A percentile compares a stretch with the other conserved stretches of the same genome.
These are phyloP conservation scores for Primulina tabacum DNA, from an alignment of 257 asterid genomes.

Conservation along the genomic window DNA sequence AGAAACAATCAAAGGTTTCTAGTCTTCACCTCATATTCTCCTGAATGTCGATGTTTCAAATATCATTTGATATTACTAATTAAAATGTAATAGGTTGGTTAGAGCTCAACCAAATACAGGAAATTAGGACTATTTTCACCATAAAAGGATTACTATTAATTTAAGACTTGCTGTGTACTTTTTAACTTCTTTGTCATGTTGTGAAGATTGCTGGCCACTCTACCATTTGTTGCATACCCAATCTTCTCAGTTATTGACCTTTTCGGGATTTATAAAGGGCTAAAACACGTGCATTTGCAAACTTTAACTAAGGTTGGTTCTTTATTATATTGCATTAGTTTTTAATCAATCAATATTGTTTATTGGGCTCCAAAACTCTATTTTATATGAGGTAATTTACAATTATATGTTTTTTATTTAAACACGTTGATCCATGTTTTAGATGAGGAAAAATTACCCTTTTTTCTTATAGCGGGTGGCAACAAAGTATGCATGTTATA, in stretches of 20 bases:
- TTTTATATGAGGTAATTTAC: not conserved
- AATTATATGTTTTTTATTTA: not conserved
- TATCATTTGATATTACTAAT: not conserved
- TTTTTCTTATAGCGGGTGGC: not conserved
- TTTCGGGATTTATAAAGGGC: slow-evolving; percentile 82
- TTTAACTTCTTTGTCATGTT: slow-evolving; percentile 29
- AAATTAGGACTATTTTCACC: not conserved
- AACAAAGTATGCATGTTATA: slow-evolving; percentile 8
- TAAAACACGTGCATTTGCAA: slow-evolving; percentile 91
- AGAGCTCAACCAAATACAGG: not conserved
- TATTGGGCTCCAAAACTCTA: not conserved
- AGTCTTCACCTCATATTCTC: not conserved
- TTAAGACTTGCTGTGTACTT: slow-evolving; percentile 19
- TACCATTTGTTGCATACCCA: slow-evolving; percentile 80
- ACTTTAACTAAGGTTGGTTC: slow-evolving; percentile 84
- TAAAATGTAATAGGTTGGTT: not conserved
- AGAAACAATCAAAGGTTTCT: slow-evolving; percentile 69
- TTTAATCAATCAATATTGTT: slow-evolving; percentile 3
- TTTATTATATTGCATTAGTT: slow-evolving; percentile 6
- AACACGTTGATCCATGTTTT: not conserved
- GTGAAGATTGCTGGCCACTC: slow-evolving; percentile 69
- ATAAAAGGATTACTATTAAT: not conserved
- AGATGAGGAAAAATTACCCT: slow-evolving; percentile 1
- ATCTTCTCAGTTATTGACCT: slow-evolving; percentile 78
- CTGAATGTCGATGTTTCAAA: not conserved